phyloP scores from a whole-genome alignment of 257 asterid species.

The Solanum habrochaites region DNA sequence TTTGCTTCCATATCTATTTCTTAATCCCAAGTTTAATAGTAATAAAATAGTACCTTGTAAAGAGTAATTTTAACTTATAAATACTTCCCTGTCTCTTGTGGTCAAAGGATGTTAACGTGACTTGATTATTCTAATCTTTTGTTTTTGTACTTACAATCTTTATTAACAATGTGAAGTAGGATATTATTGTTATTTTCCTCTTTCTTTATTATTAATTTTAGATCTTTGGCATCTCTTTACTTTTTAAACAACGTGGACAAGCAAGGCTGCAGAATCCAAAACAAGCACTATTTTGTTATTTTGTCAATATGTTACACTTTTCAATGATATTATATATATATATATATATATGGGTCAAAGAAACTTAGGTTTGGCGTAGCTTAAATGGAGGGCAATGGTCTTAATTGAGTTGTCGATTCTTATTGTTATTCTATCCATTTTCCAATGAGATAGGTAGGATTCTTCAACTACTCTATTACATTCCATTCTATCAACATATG shows the following conservation, averaged over 20 bases:
- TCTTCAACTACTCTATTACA: not conserved
- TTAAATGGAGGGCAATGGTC: not conserved
- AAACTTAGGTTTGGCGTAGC: not conserved
- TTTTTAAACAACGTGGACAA: not conserved
- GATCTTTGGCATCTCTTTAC: not conserved
- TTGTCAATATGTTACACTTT: not conserved
- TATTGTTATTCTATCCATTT: not conserved
- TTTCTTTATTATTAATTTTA: not conserved
- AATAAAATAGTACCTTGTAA: not conserved
- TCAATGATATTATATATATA: not conserved
- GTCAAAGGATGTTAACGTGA: not conserved
- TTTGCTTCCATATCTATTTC: not conserved
- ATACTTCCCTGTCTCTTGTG: not conserved
- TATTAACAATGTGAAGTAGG: not conserved
- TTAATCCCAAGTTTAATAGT: not conserved
- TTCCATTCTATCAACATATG: not conserved
- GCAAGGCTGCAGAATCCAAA: not conserved
- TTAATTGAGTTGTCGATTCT: not conserved
- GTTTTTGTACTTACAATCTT: not conserved
- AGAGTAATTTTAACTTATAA: not conserved
- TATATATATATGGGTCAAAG: not conserved
- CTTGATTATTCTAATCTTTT: not conserved
- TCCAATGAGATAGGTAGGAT: not conserved
- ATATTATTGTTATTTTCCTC: not conserved
- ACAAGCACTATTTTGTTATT: not conserved